Evolutionary conservation across 176 grass and related monocot species (phyloP), one percentile per base, ranked within the genome.

Genomic region (Alloteropsis semialata): DNA sequence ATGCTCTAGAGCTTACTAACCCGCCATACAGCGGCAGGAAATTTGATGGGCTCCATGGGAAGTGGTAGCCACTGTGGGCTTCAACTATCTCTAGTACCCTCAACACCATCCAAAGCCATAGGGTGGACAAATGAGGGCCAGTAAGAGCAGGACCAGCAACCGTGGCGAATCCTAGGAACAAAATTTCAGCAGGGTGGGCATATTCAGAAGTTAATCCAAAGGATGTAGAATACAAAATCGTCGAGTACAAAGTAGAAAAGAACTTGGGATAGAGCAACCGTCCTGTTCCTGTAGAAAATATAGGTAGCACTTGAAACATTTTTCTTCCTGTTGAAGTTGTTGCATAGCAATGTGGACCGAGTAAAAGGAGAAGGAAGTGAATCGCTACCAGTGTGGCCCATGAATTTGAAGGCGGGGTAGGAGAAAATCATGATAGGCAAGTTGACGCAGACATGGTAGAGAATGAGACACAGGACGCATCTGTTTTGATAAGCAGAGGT

Each of bases 31-130:
- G 82, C 59, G 92, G 92, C 78, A 98, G 69, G 84, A 95, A 98
- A 83, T 98, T 98, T 27, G 96, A 98, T 42, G 96, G 96, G 96
- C 90, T 98, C 92, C 92, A 98, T 10, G 96, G 92, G 71, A 98
- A 98, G 55, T 95, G 96, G 61, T 95, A 98, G 39, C 96, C 96
- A 18, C 96, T 93, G 87, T 97, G 94, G 86, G 91, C 92, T 87
- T 97, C 94, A 25, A 97, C 94, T 6, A 92, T 97, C 88, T 97
- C 94, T 57, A 97, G 62, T 55, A 97, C 88, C 80, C 94, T 90
- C 84, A 97, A 82, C 34, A 87, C 80, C 92, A 97, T 93, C 96
- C 96, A 98, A 19, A 95, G 29, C 96, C 96, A 93, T 16, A 98
- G 80, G 16, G 96, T 98, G 69, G 95, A 91, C 70, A 98, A 45